phyloP scores from a whole-genome alignment of 441 rosid genomes.

The Pelargonium cotyledonis region DNA sequence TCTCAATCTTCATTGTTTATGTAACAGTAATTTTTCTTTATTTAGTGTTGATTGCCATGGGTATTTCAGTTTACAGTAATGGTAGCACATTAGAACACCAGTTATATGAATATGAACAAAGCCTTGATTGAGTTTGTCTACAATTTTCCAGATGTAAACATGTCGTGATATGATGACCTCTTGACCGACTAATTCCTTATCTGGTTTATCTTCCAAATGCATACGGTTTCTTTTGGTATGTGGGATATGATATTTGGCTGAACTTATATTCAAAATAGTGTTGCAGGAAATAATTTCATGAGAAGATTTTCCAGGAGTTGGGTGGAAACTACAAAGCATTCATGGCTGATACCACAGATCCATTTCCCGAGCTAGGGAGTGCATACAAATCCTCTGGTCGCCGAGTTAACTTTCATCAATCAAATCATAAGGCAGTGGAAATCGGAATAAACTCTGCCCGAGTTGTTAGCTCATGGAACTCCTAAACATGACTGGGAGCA shows the following conservation, averaged over 20 bases:
- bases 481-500: slow-evolving; percentile 7
- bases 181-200: no score
- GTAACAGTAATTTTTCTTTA: no score
- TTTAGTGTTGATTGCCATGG: not conserved
- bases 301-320: not conserved
- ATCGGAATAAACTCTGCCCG: slow-evolving; percentile 8
- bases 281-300: slow-evolving; percentile 4
- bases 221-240: no score
- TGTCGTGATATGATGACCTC: no score
- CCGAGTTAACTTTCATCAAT: slow-evolving; percentile 4
- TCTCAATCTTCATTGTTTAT: no score
- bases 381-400: slow-evolving; percentile 20
- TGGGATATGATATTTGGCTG: not conserved
- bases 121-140: not conserved
- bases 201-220: no score
- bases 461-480: not conserved
- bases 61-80: not conserved
- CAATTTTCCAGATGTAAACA: no score
- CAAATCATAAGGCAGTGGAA: slow-evolving; percentile 8
- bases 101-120: not conserved
- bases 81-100: not conserved
- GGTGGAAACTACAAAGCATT: not conserved
- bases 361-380: slow-evolving; percentile 27
- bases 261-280: not conserved
- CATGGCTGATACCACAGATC: slow-evolving; percentile 19